A percentile compares a stretch with the other conserved stretches of the same genome.
phyloP scores from a whole-genome alignment of 2,329 filamentous ascomycete species.

The Trichoderma lentiforme region DNA sequence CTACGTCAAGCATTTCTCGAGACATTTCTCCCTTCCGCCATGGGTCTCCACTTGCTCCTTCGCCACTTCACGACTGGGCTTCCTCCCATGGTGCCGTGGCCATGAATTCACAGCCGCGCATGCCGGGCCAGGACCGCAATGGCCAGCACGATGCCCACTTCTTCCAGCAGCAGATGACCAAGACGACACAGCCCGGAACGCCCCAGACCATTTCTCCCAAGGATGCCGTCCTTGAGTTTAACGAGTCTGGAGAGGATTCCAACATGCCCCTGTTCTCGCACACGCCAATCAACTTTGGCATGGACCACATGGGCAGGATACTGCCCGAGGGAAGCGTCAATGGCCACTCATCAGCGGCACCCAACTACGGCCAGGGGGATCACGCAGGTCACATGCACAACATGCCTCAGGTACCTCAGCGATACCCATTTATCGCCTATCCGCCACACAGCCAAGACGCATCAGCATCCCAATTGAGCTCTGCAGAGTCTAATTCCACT shows the following conservation, averaged over 20 bases:
- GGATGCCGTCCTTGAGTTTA: constrained; percentile 83
- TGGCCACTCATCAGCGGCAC: constrained; percentile 7
- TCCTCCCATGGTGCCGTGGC: constrained; percentile 23
- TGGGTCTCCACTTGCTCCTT: constrained; percentile 72
- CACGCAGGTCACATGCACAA: constrained; percentile 24
- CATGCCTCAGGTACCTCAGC: constrained; percentile 43
- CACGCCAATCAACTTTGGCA: constrained; percentile 46
- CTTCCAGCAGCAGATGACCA: constrained; percentile 41
- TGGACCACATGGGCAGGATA: constrained; percentile 39
- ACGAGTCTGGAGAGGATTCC: constrained; percentile 65
- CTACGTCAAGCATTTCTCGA: constrained; percentile 48
- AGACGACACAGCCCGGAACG: constrained; percentile 43
- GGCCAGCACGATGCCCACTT: constrained; percentile 54
- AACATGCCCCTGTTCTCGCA: constrained; percentile 70
- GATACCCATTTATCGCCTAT: constrained; percentile 49
- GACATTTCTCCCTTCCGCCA: constrained; percentile 37
- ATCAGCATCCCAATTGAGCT: constrained; percentile 39
- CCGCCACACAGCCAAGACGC: constrained; percentile 34
- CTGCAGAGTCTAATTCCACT: constrained; percentile 43
- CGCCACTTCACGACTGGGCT: constrained; percentile 43
- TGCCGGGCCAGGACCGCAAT: constrained; percentile 53
- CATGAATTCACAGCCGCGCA: constrained; percentile 55
- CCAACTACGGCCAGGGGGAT: constrained; percentile 19
- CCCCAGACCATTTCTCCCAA: constrained; percentile 94
- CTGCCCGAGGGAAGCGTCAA: constrained; percentile 23